Conservation (phyloP, 2,329 filamentous ascomycete species). For the Penicillium sp. region DNA sequence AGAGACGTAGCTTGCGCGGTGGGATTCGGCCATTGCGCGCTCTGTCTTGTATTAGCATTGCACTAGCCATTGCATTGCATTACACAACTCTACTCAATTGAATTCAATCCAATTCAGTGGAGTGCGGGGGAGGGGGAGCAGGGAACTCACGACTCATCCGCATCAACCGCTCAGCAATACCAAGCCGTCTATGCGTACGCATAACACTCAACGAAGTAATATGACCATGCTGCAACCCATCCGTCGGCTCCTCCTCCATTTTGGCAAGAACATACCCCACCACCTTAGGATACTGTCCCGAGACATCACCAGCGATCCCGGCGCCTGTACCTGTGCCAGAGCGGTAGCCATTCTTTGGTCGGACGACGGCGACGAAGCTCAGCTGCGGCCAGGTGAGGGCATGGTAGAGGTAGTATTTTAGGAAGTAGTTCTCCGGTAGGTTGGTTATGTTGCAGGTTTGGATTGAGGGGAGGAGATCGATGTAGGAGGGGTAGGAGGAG, state of each 20-base stretch:
- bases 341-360: constrained; percentile 75
- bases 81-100: no score
- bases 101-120: background rate
- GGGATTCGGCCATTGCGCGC: constrained; percentile 95
- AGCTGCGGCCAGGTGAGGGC: constrained; percentile 97
- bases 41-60: constrained; percentile 65
- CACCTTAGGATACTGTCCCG: constrained; percentile 81
- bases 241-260: constrained; percentile 97
- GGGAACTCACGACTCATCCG: constrained; percentile 77
- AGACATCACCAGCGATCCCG: constrained; percentile 24
- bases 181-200: constrained; percentile 88
- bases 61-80: no score
- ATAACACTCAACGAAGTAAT: constrained; percentile 96
- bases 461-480: constrained; percentile 82
- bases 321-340: constrained; percentile 52
- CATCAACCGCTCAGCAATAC: constrained; percentile 97
- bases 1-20: constrained; percentile 87
- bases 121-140: constrained; percentile 1
- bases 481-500: constrained; percentile 62
- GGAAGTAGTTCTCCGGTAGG: constrained; percentile 98
- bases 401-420: constrained; percentile 99
- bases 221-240: constrained; percentile 91
- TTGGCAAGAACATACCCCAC: constrained; percentile 99
- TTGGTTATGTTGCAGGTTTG: constrained; percentile 99
- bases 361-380: constrained; percentile 93